phyloP scores from a whole-genome alignment of 108 stramenopile species.

The Pseudonitzschia multiseries region DNA sequence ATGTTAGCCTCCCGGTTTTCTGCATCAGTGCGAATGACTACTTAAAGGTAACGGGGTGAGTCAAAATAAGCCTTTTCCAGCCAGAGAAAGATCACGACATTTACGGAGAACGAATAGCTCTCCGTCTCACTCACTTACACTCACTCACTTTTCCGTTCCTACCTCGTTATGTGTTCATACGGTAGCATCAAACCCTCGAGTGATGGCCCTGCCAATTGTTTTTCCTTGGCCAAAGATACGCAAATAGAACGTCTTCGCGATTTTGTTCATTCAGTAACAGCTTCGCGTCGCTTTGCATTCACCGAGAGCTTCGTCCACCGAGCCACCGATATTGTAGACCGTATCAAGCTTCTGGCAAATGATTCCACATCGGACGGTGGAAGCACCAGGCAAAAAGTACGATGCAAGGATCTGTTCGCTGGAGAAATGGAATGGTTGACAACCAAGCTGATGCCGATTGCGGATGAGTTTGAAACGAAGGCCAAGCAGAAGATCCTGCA shows the following conservation, averaged over 20 bases:
- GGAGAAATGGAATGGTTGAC: conserved; percentile 19
- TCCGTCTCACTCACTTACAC: background rate
- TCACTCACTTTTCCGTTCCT: background rate
- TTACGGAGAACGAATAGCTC: background rate
- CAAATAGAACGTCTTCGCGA: conserved; percentile 39
- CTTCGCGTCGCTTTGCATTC: conserved; percentile 20
- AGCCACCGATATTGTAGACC: conserved; percentile 38
- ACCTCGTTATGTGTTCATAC: background rate
- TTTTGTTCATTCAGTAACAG: conserved; percentile 36
- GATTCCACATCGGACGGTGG: conserved; percentile 24
- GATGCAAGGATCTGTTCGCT: conserved; percentile 26
- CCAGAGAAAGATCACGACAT: too few species aligned
- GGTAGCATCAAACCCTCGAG: conserved; percentile 34
- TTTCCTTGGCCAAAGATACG: conserved; percentile 33
- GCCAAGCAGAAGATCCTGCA: background rate
- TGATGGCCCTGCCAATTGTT: conserved; percentile 45
- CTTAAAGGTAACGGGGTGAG: conserved; percentile 31
- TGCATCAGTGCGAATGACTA: conserved; percentile 52
- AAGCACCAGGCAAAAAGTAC: conserved; percentile 23
- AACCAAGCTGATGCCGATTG: conserved; percentile 25
- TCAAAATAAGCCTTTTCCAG: background rate
- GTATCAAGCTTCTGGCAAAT: conserved; percentile 36
- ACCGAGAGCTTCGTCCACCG: conserved; percentile 28
- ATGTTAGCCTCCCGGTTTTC: conserved; percentile 40
- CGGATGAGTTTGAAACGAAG: conserved; percentile 22